Conservation (phyloP, 2,329 filamentous ascomycete genomes). For the Aspergillus chevalieri region DNA sequence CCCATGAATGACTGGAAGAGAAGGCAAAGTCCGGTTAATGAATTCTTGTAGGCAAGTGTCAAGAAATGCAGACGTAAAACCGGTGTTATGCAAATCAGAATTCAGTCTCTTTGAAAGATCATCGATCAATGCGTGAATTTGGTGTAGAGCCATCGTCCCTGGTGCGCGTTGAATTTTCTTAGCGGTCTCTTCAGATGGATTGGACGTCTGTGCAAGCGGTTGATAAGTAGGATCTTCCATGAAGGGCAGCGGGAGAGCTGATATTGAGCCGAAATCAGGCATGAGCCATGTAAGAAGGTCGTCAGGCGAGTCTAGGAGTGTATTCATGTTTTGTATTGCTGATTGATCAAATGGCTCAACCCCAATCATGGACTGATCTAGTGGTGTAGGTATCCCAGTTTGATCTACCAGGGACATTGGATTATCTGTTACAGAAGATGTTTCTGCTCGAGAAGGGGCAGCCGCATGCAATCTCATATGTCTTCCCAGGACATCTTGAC, state of each 20-base stretch:
- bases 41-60: constrained; percentile 14
- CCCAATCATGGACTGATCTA: background rate
- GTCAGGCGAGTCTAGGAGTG: constrained; percentile 3
- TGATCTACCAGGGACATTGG: background rate
- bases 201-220: background rate
- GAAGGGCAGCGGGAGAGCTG: constrained; percentile 6
- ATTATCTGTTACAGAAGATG: background rate
- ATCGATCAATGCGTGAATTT: constrained; percentile 12
- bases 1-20: constrained; percentile 12
- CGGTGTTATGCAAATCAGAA: constrained; percentile 10
- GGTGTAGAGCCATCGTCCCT: constrained; percentile 10
- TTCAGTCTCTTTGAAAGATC: constrained; percentile 12
- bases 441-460: background rate
- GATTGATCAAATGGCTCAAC: background rate
- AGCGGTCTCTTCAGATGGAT: background rate
- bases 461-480: constrained; percentile 13
- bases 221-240: constrained; percentile 1
- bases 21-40: constrained; percentile 9
- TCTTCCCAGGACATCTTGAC: constrained; percentile 16
- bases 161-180: constrained; percentile 1
- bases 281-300: constrained; percentile 12
- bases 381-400: background rate
- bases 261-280: constrained; percentile 6
- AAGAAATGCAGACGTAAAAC: constrained; percentile 14
- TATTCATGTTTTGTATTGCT: background rate